phyloP scores from a whole-genome alignment of 2,329 filamentous ascomycete genomes.

The Alternaria ethzedia region DNA sequence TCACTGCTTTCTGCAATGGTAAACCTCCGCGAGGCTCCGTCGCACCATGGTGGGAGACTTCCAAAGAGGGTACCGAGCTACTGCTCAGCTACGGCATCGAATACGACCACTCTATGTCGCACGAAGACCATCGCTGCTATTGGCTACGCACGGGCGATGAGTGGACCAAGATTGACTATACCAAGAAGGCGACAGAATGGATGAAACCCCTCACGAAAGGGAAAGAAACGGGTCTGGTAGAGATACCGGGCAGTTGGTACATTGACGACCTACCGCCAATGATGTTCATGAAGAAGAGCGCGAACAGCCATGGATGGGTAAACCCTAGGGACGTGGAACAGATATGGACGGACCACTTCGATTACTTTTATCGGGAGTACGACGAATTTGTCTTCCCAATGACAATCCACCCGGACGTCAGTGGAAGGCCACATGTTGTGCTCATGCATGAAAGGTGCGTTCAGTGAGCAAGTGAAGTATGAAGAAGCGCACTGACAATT shows the following conservation, averaged over 20 bases:
- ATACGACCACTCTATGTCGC: conserved; percentile 72
- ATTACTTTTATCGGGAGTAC: conserved; percentile 78
- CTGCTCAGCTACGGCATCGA: conserved; percentile 71
- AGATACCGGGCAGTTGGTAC: conserved; percentile 72
- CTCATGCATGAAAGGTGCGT: conserved; percentile 73
- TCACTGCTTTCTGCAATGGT: conserved; percentile 71
- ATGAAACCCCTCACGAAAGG: conserved; percentile 70
- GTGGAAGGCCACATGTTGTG: conserved; percentile 72
- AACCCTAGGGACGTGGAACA: conserved; percentile 67
- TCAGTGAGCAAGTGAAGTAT: neutral
- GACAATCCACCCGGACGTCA: conserved; percentile 73
- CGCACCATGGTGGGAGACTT: conserved; percentile 78
- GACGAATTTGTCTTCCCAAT: conserved; percentile 80
- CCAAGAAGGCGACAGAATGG: conserved; percentile 66
- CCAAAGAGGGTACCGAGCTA: conserved; percentile 69
- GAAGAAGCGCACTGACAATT: neutral
- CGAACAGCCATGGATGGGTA: conserved; percentile 69
- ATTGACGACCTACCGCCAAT: conserved; percentile 67
- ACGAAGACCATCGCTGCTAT: conserved; percentile 70
- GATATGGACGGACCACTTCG: conserved; percentile 70
- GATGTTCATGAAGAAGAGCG: conserved; percentile 73
- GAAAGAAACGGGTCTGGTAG: conserved; percentile 66
- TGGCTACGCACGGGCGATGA: conserved; percentile 68
- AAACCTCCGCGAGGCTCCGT: conserved; percentile 76
- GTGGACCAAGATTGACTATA: conserved; percentile 73